Evolutionary conservation across 768 basidiomycete genomes (phyloP).

Genomic region (Tylopilus sp.): DNA sequence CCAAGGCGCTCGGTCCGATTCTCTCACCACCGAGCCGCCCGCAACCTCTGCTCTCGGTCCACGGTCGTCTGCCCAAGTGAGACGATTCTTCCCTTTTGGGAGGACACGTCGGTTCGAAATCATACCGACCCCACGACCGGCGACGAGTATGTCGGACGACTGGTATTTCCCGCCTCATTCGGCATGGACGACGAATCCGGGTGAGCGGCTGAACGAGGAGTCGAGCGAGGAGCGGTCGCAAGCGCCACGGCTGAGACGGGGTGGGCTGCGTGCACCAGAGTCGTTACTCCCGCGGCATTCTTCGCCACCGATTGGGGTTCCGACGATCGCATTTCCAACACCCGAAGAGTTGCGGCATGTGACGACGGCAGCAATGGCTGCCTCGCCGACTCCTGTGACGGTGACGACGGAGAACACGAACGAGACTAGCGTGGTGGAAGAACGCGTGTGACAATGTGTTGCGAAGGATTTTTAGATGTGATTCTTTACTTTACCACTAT

Average conservation of each 20-base stretch:
- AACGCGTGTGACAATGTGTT: constrained; percentile 14
- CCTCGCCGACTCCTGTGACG: neutral
- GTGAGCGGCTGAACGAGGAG: constrained; percentile 27
- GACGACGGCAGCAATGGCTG: constrained; percentile 10
- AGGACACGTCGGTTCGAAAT: constrained; percentile 43
- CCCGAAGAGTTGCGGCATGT: constrained; percentile 22
- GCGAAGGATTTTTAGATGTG: constrained; percentile 5
- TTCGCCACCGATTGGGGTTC: constrained; percentile 33
- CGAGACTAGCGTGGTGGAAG: constrained; percentile 13
- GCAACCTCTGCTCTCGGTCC: constrained; percentile 8
- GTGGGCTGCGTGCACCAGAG: constrained; percentile 66
- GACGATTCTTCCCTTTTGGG: constrained; percentile 58
- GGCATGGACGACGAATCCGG: constrained; percentile 14
- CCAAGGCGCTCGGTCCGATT: constrained; percentile 9
- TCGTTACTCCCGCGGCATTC: constrained; percentile 48
- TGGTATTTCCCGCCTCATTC: constrained; percentile 32
- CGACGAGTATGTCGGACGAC: constrained; percentile 29
- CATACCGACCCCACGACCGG: constrained; percentile 31
- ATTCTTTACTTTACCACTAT: neutral
- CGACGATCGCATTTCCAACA: constrained; percentile 19
- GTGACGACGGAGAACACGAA: constrained; percentile 1
- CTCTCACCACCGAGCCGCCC: neutral
- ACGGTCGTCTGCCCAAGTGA: constrained; percentile 26
- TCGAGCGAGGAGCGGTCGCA: constrained; percentile 35
- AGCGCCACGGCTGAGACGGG: constrained; percentile 58